phyloP scores from a whole-genome alignment of 1,284 basidiomycete genomes.

The Ceratobasidium sp. region DNA sequence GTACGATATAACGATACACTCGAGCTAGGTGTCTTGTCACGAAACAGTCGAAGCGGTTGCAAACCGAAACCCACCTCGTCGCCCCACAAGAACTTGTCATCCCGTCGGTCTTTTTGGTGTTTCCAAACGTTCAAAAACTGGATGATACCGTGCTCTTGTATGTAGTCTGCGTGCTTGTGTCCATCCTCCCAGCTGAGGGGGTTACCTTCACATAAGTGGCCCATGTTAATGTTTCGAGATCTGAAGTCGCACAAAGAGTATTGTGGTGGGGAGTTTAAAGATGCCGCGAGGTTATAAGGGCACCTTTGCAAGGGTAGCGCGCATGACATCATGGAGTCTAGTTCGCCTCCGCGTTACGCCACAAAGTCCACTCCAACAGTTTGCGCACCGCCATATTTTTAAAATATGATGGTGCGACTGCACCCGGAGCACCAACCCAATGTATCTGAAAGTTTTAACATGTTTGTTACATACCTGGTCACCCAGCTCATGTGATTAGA shows the following conservation, averaged over 20 bases:
- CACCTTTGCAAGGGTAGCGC: no score
- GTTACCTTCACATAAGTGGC: constrained; percentile 92
- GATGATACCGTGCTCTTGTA: constrained; percentile 91
- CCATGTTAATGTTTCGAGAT: constrained; percentile 68
- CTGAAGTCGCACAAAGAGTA: neutral
- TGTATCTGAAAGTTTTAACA: no score
- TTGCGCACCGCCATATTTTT: no score
- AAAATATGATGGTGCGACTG: no score
- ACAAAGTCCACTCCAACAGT: no score
- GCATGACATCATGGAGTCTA: neutral
- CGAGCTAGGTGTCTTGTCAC: constrained; percentile 70
- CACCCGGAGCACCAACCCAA: no score
- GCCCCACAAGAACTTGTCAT: constrained; percentile 97
- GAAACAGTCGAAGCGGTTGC: constrained; percentile 33
- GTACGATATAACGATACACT: constrained; percentile 95
- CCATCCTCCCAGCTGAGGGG: constrained; percentile 94
- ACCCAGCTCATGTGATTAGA: no score
- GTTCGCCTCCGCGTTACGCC: no score
- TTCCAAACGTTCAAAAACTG: constrained; percentile 97
- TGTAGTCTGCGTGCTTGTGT: constrained; percentile 88
- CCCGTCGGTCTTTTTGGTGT: constrained; percentile 86
- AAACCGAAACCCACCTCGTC: constrained; percentile 80
- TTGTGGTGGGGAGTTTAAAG: no score
- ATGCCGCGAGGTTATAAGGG: no score
- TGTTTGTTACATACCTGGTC: no score